Base-by-base conservation (phyloP, 768 basidiomycete species). In the Phylloporus scabripes region DNA sequence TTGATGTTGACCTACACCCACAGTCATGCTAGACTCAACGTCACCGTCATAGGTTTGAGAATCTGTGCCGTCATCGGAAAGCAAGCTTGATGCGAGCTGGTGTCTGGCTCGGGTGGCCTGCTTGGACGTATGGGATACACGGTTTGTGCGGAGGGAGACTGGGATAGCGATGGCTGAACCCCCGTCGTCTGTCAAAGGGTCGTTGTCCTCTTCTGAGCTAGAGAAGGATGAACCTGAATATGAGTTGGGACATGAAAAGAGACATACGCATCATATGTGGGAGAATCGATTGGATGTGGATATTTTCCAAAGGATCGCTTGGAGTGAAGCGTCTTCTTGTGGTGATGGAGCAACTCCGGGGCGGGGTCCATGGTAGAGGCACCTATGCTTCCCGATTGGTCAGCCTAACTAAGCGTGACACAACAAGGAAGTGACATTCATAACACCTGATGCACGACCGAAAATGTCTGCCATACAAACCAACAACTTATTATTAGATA, bases 1-100 rank as follows among this genome's bases (percentile, higher is more conserved):
- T 60, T 69, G 50, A 45, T 67, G 62, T 50, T 65, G 68, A 42
- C 79, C 78, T 7, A 71, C 67, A 28, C 78, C 74, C 20, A 76
- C 80, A 7, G 82, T 85, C 1, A 83, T 82, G 57, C 81, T 83
- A 39, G 82, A 85, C 64, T 92, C 91, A 48, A 93, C 75, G 67
- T 93, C 91, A 48, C 91, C 91, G 60, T 93, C 91, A 66, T 93
- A 92, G 0, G 89, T 92, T 7, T 89, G 90, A 0, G 86, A 89
- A 63, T 92, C 90, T 8, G 85, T 77, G 46, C 87, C 81, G 36
- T 82, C 83, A 56, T 87, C 85, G 17, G 80, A 82, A 50, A 84
- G 65, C 51, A 82, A 52, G 60, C 72, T 72, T 44, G 73, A 69
- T 4, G 79, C 79, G 11, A 83, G 73, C 44, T 82, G 82, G 60